Percentiles rank a stretch among this genome's conserved stretches.
phyloP scores from a whole-genome alignment of 2,329 filamentous ascomycete species.

The Beauveria australis region DNA sequence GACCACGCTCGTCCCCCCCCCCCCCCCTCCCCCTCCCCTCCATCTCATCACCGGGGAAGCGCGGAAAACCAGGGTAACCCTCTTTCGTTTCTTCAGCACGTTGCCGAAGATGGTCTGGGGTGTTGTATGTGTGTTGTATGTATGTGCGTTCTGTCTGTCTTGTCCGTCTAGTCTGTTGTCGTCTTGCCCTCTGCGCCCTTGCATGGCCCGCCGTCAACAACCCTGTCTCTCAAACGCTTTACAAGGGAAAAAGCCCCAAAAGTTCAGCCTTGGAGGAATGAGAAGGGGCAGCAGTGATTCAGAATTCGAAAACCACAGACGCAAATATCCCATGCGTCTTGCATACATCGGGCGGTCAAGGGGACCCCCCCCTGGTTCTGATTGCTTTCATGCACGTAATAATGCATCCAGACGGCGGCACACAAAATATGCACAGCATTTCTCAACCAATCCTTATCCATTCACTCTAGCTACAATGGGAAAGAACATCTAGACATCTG shows the following conservation, averaged over 20 bases:
- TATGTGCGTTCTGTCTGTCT: too few species aligned
- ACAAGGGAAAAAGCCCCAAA: too few species aligned
- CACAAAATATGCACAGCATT: background rate
- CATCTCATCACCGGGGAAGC: background rate
- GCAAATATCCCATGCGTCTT: background rate
- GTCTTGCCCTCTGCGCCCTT: too few species aligned
- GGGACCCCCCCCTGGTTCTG: background rate
- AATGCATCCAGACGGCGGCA: background rate
- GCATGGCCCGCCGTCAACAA: too few species aligned
- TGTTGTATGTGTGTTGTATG: too few species aligned
- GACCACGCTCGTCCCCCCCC: background rate
- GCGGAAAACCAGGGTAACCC: background rate
- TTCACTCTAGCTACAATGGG: background rate
- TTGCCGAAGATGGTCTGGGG: background rate
- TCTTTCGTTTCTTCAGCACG: background rate
- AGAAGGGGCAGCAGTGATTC: background rate
- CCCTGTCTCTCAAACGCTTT: background rate
- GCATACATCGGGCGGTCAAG: slow-evolving; percentile 1
- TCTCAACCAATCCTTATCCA: too few species aligned
- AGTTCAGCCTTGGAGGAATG: background rate
- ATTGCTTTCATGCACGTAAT: slow-evolving; percentile 1
- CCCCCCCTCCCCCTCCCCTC: background rate
- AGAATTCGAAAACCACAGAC: background rate
- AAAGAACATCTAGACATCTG: background rate
- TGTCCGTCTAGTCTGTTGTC: too few species aligned